Conservation (phyloP, 306 rosid species). For the Prunus campanulata region DNA sequence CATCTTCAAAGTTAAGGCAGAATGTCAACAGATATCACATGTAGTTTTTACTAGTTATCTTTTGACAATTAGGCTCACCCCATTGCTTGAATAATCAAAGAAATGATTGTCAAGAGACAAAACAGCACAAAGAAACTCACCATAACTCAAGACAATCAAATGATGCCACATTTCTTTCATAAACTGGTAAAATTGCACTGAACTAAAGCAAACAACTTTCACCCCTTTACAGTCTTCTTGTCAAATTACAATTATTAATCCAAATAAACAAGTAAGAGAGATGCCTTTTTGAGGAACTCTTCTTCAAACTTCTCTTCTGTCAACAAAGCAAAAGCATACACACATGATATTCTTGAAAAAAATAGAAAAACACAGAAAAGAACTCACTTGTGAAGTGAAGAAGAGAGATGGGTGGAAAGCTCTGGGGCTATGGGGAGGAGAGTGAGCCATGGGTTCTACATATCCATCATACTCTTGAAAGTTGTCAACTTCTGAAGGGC, state of each 20-base stretch:
- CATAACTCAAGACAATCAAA: too few species aligned
- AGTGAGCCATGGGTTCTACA: conserved; percentile 27
- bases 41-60: neutral
- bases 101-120: neutral
- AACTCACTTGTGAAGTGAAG: conserved; percentile 28
- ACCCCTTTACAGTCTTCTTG: neutral
- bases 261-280: neutral
- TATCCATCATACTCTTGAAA: conserved; percentile 21
- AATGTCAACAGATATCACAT: neutral
- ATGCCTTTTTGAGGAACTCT: conserved; percentile 1
- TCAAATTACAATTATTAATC: neutral
- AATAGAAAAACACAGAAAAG: neutral
- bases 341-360: conserved; percentile 1
- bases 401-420: conserved; percentile 6
- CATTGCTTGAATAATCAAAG: neutral
- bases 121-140: neutral
- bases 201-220: conserved; percentile 11
- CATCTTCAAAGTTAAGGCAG: neutral
- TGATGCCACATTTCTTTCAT: neutral
- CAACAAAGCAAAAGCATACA: neutral
- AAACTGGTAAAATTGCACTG: neutral
- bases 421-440: conserved; percentile 11
- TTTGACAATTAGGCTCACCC: neutral
- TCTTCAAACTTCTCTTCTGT: neutral
- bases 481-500: conserved; percentile 29